Percentiles rank a stretch among this genome's conserved stretches.
These are phyloP conservation scores for Hypoxylon sp. DNA, from an alignment of 2,329 filamentous ascomycete species.

Conservation along the genomic window DNA sequence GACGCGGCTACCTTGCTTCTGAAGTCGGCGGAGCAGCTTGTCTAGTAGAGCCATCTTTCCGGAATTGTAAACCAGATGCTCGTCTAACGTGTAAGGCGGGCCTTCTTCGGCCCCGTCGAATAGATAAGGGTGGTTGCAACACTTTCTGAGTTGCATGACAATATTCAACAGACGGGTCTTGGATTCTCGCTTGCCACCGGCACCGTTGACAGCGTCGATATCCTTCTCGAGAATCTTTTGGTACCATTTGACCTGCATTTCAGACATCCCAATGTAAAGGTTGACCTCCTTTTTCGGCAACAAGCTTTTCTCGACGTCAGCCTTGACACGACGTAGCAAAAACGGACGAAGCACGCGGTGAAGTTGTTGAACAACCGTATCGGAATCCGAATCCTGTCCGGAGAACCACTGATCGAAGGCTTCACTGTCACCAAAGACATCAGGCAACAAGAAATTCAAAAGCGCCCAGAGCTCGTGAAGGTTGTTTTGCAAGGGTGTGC, in stretches of 20 bases:
- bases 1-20: conserved; percentile 90
- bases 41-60: conserved; percentile 99
- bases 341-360: conserved; percentile 95
- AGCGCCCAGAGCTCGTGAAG: conserved; percentile 97
- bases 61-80: conserved; percentile 92
- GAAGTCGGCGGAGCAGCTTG: conserved; percentile 85
- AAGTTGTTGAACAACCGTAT: conserved; percentile 94
- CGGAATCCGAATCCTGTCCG: conserved; percentile 88
- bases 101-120: conserved; percentile 98
- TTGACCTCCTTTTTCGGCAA: conserved; percentile 98
- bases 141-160: conserved; percentile 99
- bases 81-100: conserved; percentile 97
- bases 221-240: conserved; percentile 99
- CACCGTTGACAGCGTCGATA: conserved; percentile 97
- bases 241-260: conserved; percentile 99
- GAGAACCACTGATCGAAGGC: conserved; percentile 99
- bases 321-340: conserved; percentile 94
- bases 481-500: conserved; percentile 97
- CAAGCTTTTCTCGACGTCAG: conserved; percentile 96
- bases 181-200: conserved; percentile 94
- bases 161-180: conserved; percentile 98
- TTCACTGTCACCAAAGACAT: conserved; percentile 96
- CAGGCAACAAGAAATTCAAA: conserved; percentile 96
- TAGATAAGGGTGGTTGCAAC: conserved; percentile 97
- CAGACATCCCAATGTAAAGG: conserved; percentile 96